Evolutionary conservation across 441 rosid genomes (phyloP), one percentile per base, ranked within the genome.

Genomic region (Caryocar brasiliense): DNA sequence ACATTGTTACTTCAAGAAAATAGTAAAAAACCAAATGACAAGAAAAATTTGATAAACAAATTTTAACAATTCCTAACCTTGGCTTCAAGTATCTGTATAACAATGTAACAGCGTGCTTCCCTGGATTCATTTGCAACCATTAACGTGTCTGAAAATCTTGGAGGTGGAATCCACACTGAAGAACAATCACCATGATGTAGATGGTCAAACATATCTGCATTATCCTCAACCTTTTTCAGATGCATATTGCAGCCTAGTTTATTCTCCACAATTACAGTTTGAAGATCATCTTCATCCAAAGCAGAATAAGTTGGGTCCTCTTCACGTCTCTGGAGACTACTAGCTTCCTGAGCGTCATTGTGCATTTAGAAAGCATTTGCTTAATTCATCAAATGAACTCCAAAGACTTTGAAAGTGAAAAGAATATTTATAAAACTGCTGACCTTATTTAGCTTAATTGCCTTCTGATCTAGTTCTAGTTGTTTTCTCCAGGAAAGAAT

Each of bases 201-300:
- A 33, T 77, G 74, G 30, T 75, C 80, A 48, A 81, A 78, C 9
- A 52, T 62, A 51, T 76, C 79, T 19, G 68, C 61, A 68, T 83
- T 74, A 54, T 78, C 84, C 63, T 80, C 94, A 41, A 78, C 68
- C 72, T 73, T 86, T 67, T 83, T 93, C 64, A 93, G 57, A 74
- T 71, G 80, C 64, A 93, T 61, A 70, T 86, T 92, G 73, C 78
- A 71, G 21, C 99, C 97, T 43, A 93, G 97, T 68, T 80, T 79
- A 77, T 93, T 93, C 64, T 83, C 97, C 43, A 93, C 74, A 26
- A 72, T 70, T 53, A 86, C 68, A 38, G 95, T 85, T 69, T 80
- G 96, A 65, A 79, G 82, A 70, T 93, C 99, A 71, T 86, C 99
- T 72, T 89, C 99, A 57, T 93, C 97, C 69, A 93, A 67, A 24